Percentiles rank a stretch among this genome's conserved stretches.
Conservation (phyloP, 2,329 filamentous ascomycete genomes). For the Exophiala aquamarina region DNA sequence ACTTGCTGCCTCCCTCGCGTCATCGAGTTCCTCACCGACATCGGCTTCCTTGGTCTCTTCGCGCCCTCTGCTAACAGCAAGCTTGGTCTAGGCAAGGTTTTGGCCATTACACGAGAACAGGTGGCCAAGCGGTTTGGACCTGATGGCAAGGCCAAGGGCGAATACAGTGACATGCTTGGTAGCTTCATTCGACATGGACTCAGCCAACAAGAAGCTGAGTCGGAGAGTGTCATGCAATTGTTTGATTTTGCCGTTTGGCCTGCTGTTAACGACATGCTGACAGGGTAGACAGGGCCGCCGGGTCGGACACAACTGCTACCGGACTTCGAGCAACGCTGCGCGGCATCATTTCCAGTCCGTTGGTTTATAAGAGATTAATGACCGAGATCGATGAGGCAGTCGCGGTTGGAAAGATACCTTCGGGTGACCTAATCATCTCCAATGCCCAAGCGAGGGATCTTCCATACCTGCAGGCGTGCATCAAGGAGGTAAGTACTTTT, state of each 20-base stretch:
- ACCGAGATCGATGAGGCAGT: conserved; percentile 16
- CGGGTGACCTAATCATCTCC: conserved; percentile 8
- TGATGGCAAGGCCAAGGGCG: conserved; percentile 9
- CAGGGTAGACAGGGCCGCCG: conserved; percentile 12
- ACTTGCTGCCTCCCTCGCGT: conserved; percentile 12
- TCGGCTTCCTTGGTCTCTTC: conserved; percentile 14
- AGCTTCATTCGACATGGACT: conserved; percentile 22
- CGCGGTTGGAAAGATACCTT: conserved; percentile 4
- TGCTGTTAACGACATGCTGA: background rate
- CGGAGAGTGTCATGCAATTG: conserved; percentile 18
- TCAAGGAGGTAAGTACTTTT: conserved; percentile 40
- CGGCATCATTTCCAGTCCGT: conserved; percentile 17
- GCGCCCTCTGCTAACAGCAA: conserved; percentile 11
- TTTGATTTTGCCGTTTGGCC: background rate
- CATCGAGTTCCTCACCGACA: conserved; percentile 11
- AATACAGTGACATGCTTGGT: conserved; percentile 19
- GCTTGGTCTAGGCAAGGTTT: conserved; percentile 16
- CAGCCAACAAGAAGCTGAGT: conserved; percentile 14
- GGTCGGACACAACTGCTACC: conserved; percentile 22
- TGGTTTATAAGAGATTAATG: conserved; percentile 14
- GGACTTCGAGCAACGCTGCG: conserved; percentile 19
- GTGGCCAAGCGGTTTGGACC: conserved; percentile 15
- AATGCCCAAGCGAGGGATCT: conserved; percentile 38
- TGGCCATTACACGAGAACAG: conserved; percentile 13
- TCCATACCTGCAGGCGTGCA: conserved; percentile 51